Evolutionary conservation across 495 filamentous ascomycete species (phyloP).

Genomic region (Pyronema domesticum): DNA sequence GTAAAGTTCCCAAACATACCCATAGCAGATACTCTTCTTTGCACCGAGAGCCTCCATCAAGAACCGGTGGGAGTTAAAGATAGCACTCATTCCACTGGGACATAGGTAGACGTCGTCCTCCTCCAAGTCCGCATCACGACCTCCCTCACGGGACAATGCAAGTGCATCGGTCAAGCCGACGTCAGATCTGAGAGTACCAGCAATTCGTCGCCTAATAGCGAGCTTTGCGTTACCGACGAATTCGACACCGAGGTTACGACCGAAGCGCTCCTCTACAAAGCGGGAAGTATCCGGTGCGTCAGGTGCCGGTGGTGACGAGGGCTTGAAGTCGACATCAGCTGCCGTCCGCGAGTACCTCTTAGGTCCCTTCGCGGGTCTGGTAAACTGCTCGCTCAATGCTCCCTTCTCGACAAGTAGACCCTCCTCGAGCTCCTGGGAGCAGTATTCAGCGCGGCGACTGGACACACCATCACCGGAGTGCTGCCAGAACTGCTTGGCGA

Average conservation of each 20-base stretch:
- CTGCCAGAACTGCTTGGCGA: conserved; percentile 88
- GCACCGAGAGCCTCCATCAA: conserved; percentile 39
- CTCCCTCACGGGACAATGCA: conserved; percentile 19
- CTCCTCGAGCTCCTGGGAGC: conserved; percentile 52
- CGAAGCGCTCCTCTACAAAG: conserved; percentile 90
- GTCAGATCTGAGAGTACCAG: conserved; percentile 53
- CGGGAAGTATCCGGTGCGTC: conserved; percentile 47
- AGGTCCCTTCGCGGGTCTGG: conserved; percentile 8
- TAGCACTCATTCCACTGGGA: conserved; percentile 83
- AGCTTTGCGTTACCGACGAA: conserved; percentile 66
- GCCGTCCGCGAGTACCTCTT: conserved; percentile 11
- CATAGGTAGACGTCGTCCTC: conserved; percentile 83
- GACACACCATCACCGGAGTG: conserved; percentile 91
- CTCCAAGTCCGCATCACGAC: conserved; percentile 44
- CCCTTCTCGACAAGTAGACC: conserved; percentile 44
- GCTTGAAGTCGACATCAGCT: not conserved
- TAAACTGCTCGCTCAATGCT: conserved; percentile 4
- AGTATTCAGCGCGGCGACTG: conserved; percentile 80
- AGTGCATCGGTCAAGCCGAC: conserved; percentile 34
- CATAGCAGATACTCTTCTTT: conserved; percentile 54
- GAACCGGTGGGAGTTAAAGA: conserved; percentile 69
- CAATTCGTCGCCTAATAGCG: conserved; percentile 72
- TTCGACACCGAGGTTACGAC: conserved; percentile 65
- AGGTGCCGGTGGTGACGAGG: conserved; percentile 29
- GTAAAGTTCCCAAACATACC: conserved; percentile 24